phyloP scores from a whole-genome alignment of 257 asterid genomes.

The Petunia secreta region DNA sequence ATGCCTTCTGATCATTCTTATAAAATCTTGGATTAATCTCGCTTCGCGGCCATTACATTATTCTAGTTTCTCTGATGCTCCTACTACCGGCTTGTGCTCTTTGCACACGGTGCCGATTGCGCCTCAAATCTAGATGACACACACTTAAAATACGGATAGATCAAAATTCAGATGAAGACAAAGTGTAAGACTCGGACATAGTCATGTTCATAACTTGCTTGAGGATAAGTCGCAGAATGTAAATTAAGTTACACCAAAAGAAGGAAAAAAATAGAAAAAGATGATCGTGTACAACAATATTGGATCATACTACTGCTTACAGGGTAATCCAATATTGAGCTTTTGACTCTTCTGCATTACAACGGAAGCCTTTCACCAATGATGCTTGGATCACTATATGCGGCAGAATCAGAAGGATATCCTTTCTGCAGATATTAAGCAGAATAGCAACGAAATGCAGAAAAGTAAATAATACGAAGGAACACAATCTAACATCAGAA shows the following conservation, averaged over 20 bases:
- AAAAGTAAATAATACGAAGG: background rate
- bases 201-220: slow-evolving; percentile 3
- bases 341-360: slow-evolving; percentile 73
- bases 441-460: slow-evolving; percentile 8
- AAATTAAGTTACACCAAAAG: background rate
- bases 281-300: slow-evolving; percentile 28
- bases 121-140: slow-evolving; percentile 5
- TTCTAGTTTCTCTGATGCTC: background rate
- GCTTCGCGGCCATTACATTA: slow-evolving; percentile 1
- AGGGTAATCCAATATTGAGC: slow-evolving; percentile 54
- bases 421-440: slow-evolving; percentile 72
- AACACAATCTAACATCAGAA: slow-evolving; percentile 18
- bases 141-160: background rate
- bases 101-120: background rate
- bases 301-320: slow-evolving; percentile 45
- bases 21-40: background rate
- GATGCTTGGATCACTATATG: slow-evolving; percentile 84
- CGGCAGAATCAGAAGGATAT: slow-evolving; percentile 78
- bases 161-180: slow-evolving; percentile 4
- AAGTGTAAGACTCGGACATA: background rate
- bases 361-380: slow-evolving; percentile 77
- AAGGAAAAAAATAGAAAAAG: background rate
- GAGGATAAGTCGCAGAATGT: slow-evolving; percentile 4
- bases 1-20: background rate
- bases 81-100: background rate